Evolutionary conservation across 2,329 filamentous ascomycete species (phyloP), one percentile per base, ranked within the genome.

Genomic region (Aspergillus jensenii): DNA sequence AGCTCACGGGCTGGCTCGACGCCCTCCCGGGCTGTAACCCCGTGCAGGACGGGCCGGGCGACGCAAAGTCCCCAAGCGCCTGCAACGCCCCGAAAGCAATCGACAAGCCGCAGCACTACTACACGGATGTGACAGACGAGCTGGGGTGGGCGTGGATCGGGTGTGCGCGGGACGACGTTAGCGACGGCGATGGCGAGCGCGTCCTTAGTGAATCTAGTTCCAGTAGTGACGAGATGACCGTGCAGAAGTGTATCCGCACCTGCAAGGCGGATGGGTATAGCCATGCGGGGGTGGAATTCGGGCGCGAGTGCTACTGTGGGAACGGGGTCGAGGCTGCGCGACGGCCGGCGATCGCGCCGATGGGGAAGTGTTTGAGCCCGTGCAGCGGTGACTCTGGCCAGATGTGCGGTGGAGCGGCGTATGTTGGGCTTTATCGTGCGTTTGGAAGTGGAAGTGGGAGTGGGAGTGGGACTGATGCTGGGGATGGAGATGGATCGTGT

Each of bases 1-100:
- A 27, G 4, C n/a, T 51, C 39, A 9, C 6, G 25, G 54, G 54
- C n/a, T 56, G 54, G 54, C 54, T 56, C 11, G 37, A 51, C 14
- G 47, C 54, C 39, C 54, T 56, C 6, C 54, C 54, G 6, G 54
- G 54, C 14, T 56, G 54, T 27, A 56, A 56, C n/a, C 47, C 54
- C n/a, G 17, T 56, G 6, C 54, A 56, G 23, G 6, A 25, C 15
- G 54, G 54, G 0, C 54, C 54, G 3, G 47, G 23, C 2, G 54
- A 56, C 33, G 54, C 54, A n/a, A 31, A 31, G 4, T 11, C 8
- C 2, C 27, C 27, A 9, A 31, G 8, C 27, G 9, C 8, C 27
- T 31, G 27, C 27, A 31, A 31, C 27, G 27, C 27, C 9, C 27
- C 27, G 27, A 31, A 31, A 11, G 27, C 27, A 31, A 31, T 31